A percentile compares a stretch with the other conserved stretches of the same genome.
Evolutionary conservation across 106 monocot genomes (phyloP).

Genomic region (Gastrodia elata): DNA sequence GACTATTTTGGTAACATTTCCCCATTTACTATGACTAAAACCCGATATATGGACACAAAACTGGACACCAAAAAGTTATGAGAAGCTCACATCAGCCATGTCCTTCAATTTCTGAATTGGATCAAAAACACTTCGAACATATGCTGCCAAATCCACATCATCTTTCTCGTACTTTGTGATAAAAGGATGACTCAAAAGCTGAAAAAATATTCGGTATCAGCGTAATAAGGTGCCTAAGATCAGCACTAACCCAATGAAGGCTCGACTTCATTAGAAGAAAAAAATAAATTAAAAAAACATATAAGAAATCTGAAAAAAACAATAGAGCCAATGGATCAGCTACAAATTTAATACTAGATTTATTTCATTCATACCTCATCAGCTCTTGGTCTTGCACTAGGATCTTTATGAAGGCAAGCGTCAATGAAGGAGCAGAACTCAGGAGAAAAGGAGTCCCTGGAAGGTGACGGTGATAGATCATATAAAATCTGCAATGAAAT

Average conservation of each 20-base stretch:
- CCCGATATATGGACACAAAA: too few relatives aligned
- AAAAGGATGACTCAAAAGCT: constrained; percentile 94
- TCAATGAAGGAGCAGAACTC: constrained; percentile 97
- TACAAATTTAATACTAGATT: background rate
- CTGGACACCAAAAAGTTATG: background rate
- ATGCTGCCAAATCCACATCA: constrained; percentile 57
- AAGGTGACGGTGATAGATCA: constrained; percentile 84
- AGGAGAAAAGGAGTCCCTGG: constrained; percentile 45
- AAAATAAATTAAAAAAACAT: background rate
- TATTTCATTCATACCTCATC: constrained; percentile 41
- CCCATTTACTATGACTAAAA: too few relatives aligned
- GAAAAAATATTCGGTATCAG: constrained; percentile 25
- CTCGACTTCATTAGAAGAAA: background rate
- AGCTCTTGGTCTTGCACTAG: constrained; percentile 78
- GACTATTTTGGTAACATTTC: too few relatives aligned
- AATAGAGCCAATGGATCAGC: background rate
- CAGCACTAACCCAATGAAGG: background rate
- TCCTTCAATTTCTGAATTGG: constrained; percentile 73
- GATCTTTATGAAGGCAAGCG: constrained; percentile 87
- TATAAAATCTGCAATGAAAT: constrained; percentile 62
- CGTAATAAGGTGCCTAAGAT: background rate
- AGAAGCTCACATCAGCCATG: constrained; percentile 79
- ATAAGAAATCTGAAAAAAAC: background rate
- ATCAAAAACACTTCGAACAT: constrained; percentile 67
- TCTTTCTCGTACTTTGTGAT: constrained; percentile 62